Conservation (phyloP, 176 grass and related monocot genomes). For the Rhynchospora pubera region DNA sequence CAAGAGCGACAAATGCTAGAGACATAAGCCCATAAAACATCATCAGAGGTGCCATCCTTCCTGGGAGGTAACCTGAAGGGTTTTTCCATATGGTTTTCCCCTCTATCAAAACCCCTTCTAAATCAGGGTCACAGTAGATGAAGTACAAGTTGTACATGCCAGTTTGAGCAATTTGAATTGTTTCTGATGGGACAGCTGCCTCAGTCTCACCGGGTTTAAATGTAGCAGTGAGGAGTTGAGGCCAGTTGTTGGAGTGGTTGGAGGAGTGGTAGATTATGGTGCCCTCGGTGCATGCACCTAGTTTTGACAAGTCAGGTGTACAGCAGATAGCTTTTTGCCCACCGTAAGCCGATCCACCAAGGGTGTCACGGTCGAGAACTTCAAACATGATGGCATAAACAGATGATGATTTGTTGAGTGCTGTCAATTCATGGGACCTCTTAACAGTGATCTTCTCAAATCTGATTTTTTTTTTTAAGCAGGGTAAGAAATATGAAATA, state of each 20-base stretch:
- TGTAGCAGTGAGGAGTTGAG: slow-evolving; percentile 32
- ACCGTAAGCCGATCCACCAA: slow-evolving; percentile 25
- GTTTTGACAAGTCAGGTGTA: slow-evolving; percentile 37
- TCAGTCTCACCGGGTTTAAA: slow-evolving; percentile 27
- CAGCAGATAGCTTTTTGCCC: slow-evolving; percentile 54
- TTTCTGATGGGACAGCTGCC: slow-evolving; percentile 42
- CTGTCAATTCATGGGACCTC: slow-evolving; percentile 34
- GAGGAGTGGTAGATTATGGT: slow-evolving; percentile 27
- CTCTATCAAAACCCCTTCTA: slow-evolving; percentile 7
- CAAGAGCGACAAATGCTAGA: slow-evolving; percentile 57
- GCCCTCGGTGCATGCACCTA: slow-evolving; percentile 41
- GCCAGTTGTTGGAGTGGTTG: slow-evolving; percentile 26
- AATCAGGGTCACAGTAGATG: slow-evolving; percentile 45
- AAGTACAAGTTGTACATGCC: slow-evolving; percentile 83
- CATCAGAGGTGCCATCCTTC: slow-evolving; percentile 62
- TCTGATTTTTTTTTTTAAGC: slow-evolving; percentile 20
- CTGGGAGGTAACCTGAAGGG: slow-evolving; percentile 59
- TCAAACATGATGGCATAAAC: slow-evolving; percentile 56
- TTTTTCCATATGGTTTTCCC: slow-evolving; percentile 93
- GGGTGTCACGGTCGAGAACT: slow-evolving; percentile 31
- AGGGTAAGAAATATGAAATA: neutral
- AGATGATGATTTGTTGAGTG: slow-evolving; percentile 24
- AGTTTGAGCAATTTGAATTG: slow-evolving; percentile 40
- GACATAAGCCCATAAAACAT: slow-evolving; percentile 67
- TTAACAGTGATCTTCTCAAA: slow-evolving; percentile 69